Conservation (phyloP, 345 rosid genomes). For the Eucalyptus paniculata region DNA sequence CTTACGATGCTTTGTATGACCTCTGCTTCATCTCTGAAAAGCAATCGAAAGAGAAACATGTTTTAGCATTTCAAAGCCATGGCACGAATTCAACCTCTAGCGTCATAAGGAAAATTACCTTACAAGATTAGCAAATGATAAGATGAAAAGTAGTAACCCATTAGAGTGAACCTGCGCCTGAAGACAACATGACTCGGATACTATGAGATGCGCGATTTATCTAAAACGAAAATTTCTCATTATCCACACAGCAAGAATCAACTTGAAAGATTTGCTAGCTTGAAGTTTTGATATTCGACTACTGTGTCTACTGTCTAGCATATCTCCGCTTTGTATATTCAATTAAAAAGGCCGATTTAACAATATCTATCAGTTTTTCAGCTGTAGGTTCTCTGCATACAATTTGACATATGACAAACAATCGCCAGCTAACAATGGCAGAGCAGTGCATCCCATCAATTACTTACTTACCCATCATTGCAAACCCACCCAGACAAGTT, state of each 20-base stretch:
- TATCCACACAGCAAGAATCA: not conserved
- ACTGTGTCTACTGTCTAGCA: accelerated
- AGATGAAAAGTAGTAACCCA: not conserved
- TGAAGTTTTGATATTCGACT: not conserved
- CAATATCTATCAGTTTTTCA: not conserved
- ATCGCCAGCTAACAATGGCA: too few relatives aligned
- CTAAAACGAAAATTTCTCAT: not conserved
- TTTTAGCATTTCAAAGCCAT: not conserved
- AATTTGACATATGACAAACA: not conserved
- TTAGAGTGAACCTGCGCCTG: too few relatives aligned
- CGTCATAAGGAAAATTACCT: not conserved
- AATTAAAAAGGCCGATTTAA: not conserved
- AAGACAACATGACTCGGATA: not conserved
- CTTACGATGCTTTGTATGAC: accelerated
- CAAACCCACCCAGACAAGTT: not conserved
- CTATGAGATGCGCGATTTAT: not conserved
- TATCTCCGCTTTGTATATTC: not conserved
- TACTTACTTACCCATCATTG: not conserved
- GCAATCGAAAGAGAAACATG: not conserved
- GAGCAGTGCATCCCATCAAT: not conserved
- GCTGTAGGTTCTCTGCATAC: not conserved
- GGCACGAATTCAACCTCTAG: not conserved
- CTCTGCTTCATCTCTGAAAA: not conserved
- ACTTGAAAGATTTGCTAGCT: not conserved
- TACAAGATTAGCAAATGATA: not conserved